Conservation (phyloP, 352 stramenopile genomes). For the Phytophthora crassamura region DNA sequence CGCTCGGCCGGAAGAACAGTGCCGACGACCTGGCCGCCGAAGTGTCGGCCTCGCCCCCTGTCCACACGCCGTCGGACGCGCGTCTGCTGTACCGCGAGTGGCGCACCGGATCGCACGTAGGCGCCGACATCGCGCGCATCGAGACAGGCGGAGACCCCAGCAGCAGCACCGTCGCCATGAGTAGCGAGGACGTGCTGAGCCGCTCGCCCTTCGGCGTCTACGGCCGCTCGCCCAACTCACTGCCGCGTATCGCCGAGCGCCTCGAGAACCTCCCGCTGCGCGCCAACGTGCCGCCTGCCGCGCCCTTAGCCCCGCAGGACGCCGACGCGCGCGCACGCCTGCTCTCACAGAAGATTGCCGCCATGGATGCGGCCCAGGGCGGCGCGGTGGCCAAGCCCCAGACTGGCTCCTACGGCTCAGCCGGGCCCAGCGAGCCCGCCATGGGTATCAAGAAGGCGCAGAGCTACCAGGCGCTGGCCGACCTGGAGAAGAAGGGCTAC, state of each 20-base stretch:
- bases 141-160: slow-evolving; percentile 18
- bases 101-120: slow-evolving; percentile 67
- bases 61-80: slow-evolving; percentile 66
- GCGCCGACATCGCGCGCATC: slow-evolving; percentile 40
- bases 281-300: slow-evolving; percentile 45
- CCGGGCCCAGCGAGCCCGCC: slow-evolving; percentile 24
- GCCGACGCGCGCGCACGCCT: slow-evolving; percentile 60
- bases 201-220: slow-evolving; percentile 72
- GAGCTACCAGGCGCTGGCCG: slow-evolving; percentile 81
- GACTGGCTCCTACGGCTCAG: slow-evolving; percentile 69
- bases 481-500: slow-evolving; percentile 86
- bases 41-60: slow-evolving; percentile 47
- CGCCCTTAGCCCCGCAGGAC: slow-evolving; percentile 33
- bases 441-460: slow-evolving; percentile 76
- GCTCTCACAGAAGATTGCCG: slow-evolving; percentile 69
- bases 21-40: slow-evolving; percentile 70
- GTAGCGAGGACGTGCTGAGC: slow-evolving; percentile 62
- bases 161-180: slow-evolving; percentile 47
- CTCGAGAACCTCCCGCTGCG: slow-evolving; percentile 64
- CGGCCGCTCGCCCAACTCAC: slow-evolving; percentile 52
- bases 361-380: slow-evolving; percentile 31
- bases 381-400: slow-evolving; percentile 39
- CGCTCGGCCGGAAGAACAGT: slow-evolving; percentile 59
- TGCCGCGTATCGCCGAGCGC: slow-evolving; percentile 77
- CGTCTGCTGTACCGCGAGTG: slow-evolving; percentile 83